A percentile compares a stretch with the other conserved stretches of the same genome.
Evolutionary conservation across 2,329 filamentous ascomycete species (phyloP).

Genomic region (Cercospora zeae-maydis): DNA sequence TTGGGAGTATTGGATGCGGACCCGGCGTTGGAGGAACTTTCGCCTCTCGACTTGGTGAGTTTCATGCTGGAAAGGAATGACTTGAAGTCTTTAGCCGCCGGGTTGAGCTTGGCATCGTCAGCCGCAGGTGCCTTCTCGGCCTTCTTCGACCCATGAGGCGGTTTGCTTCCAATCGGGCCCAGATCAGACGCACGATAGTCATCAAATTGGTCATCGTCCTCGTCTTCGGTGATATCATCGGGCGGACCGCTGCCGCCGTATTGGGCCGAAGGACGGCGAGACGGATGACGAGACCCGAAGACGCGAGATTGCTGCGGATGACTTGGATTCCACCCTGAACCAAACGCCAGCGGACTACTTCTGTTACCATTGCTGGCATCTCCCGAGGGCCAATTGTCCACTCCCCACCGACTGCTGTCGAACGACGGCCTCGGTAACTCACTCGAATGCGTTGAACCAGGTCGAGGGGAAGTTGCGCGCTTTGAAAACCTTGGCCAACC

Average conservation of each 20-base stretch:
- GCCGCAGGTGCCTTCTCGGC: conserved; percentile 15
- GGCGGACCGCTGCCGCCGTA: conserved; percentile 65
- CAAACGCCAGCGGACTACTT: conserved; percentile 39
- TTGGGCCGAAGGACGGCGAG: conserved; percentile 75
- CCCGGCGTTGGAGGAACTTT: conserved; percentile 17
- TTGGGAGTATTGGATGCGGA: conserved; percentile 22
- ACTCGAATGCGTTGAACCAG: conserved; percentile 47
- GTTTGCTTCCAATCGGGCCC: conserved; percentile 69
- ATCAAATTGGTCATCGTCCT: conserved; percentile 42
- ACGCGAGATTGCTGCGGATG: conserved; percentile 49
- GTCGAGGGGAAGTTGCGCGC: conserved; percentile 54
- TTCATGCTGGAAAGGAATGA: conserved; percentile 54
- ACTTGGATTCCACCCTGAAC: conserved; percentile 44
- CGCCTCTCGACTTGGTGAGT: conserved; percentile 38
- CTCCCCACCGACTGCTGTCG: conserved; percentile 58
- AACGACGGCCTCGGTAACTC: conserved; percentile 74
- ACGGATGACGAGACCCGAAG: conserved; percentile 64
- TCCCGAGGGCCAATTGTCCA: conserved; percentile 31
- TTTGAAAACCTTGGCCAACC: conserved; percentile 41
- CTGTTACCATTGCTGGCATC: conserved; percentile 35
- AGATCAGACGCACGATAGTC: conserved; percentile 52
- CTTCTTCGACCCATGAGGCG: conserved; percentile 40
- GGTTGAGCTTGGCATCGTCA: conserved; percentile 67
- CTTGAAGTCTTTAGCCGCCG: conserved; percentile 84
- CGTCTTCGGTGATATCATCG: conserved; percentile 51